phyloP scores from a whole-genome alignment of 208 protist species.

The Leishmania arabica region DNA sequence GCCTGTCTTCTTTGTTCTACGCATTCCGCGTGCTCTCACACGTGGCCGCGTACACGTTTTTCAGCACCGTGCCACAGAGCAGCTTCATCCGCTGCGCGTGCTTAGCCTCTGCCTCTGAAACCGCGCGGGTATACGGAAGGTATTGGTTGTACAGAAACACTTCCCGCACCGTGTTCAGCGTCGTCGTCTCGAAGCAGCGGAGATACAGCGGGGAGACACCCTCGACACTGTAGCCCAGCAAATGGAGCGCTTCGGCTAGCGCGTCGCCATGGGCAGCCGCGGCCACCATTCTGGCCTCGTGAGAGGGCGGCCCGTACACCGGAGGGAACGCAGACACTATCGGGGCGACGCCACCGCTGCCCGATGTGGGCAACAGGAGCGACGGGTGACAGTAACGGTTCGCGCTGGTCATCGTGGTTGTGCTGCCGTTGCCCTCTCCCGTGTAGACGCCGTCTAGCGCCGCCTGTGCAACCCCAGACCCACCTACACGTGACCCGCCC shows the following conservation, averaged over 20 bases:
- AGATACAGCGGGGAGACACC: slow-evolving; percentile 6
- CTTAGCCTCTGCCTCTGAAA: slow-evolving; percentile 51
- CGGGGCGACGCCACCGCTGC: background rate
- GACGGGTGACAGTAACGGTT: slow-evolving; percentile 9
- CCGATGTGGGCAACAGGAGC: slow-evolving; percentile 15
- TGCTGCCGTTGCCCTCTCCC: background rate
- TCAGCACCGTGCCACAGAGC: slow-evolving; percentile 64
- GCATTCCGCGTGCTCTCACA: slow-evolving; percentile 19
- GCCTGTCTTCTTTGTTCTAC: background rate
- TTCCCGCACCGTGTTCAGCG: slow-evolving; percentile 47
- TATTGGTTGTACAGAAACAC: slow-evolving; percentile 55
- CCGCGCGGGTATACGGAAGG: slow-evolving; percentile 35
- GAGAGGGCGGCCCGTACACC: slow-evolving; percentile 3
- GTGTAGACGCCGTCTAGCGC: background rate
- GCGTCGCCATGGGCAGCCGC: slow-evolving; percentile 24
- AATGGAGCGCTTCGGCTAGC: slow-evolving; percentile 19
- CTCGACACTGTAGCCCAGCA: slow-evolving; percentile 22
- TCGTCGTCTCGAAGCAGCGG: slow-evolving; percentile 40
- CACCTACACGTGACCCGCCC: slow-evolving; percentile 9
- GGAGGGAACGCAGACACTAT: background rate
- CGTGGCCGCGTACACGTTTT: slow-evolving; percentile 48
- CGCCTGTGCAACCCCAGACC: slow-evolving; percentile 13
- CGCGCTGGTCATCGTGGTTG: background rate
- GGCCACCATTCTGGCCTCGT: slow-evolving; percentile 18
- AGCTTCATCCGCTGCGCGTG: slow-evolving; percentile 49